A percentile compares a stretch with the other conserved stretches of the same genome.
phyloP scores from a whole-genome alignment of 257 asterid genomes.

The Solanum etuberosum region DNA sequence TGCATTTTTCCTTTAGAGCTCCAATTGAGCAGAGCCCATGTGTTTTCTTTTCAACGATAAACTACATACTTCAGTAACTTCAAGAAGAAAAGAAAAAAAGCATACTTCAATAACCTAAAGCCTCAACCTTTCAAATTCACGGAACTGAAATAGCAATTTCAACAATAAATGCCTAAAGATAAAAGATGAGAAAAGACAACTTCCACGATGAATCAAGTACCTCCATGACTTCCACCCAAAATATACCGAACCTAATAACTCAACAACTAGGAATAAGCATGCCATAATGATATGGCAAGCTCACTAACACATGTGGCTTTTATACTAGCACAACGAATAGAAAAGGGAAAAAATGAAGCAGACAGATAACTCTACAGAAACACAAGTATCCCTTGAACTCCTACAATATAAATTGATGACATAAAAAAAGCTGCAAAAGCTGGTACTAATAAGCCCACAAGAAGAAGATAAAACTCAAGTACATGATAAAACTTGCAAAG shows the following conservation, averaged over 20 bases:
- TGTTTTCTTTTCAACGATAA: not conserved
- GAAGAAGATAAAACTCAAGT: not conserved
- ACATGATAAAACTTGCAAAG: not conserved
- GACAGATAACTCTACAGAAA: not conserved
- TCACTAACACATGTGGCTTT: not conserved
- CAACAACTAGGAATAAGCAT: not conserved
- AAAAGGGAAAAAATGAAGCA: not conserved
- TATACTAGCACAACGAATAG: not conserved
- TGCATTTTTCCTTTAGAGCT: not conserved
- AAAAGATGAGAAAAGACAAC: not conserved
- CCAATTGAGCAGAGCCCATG: not conserved
- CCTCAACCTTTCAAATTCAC: not conserved
- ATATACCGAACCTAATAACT: not conserved
- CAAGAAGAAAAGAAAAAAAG: not conserved
- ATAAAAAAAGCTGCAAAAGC: not conserved
- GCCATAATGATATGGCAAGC: not conserved
- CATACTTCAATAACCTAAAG: not conserved
- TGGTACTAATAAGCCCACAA: not conserved
- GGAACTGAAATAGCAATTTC: not conserved
- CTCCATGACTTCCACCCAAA: not conserved
- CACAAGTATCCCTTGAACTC: not conserved
- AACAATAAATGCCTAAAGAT: not conserved
- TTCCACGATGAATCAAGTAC: not conserved
- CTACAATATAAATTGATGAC: not conserved
- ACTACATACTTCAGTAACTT: not conserved